These are phyloP conservation scores for Colletotrichum sp. DNA, from an alignment of 2,329 filamentous ascomycete genomes.

Conservation along the genomic window DNA sequence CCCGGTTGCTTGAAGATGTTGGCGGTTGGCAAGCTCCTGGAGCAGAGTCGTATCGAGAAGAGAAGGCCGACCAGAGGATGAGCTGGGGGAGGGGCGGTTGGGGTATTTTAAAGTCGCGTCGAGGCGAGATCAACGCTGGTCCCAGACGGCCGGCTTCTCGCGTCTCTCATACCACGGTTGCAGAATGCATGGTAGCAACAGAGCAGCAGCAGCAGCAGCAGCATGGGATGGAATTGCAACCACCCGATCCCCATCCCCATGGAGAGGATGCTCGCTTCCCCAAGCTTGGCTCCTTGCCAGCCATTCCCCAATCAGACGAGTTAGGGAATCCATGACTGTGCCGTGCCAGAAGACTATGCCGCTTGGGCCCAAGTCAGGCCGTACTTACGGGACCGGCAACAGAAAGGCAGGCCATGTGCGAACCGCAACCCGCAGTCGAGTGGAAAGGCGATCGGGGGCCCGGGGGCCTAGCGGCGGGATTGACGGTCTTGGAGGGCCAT, in stretches of 20 bases:
- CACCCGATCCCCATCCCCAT: neutral
- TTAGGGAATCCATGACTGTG: neutral
- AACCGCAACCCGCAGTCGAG: neutral
- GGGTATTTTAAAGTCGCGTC: conserved; percentile 11
- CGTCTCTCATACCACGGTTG: neutral
- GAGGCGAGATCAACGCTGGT: conserved; percentile 1
- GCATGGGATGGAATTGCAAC: neutral
- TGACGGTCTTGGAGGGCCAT: conserved; percentile 15
- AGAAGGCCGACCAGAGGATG: neutral
- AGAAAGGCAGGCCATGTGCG: neutral
- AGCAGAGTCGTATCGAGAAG: conserved; percentile 5
- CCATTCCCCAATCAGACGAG: conserved; percentile 5
- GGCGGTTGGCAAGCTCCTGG: conserved; percentile 4
- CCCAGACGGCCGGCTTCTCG: conserved; percentile 1
- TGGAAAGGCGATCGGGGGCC: conserved; percentile 1
- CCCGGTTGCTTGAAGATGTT: neutral
- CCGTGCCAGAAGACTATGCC: neutral
- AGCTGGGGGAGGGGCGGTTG: neutral
- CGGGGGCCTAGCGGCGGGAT: conserved; percentile 15
- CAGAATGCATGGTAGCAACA: conserved; percentile 1
- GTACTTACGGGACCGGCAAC: conserved; percentile 1
- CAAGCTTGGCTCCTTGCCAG: neutral
- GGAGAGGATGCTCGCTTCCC: neutral
- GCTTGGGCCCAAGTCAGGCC: neutral
- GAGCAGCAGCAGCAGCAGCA: neutral